These are phyloP conservation scores for Senecio squalidus DNA, from an alignment of 140 eudicot species.

Conservation along the genomic window DNA sequence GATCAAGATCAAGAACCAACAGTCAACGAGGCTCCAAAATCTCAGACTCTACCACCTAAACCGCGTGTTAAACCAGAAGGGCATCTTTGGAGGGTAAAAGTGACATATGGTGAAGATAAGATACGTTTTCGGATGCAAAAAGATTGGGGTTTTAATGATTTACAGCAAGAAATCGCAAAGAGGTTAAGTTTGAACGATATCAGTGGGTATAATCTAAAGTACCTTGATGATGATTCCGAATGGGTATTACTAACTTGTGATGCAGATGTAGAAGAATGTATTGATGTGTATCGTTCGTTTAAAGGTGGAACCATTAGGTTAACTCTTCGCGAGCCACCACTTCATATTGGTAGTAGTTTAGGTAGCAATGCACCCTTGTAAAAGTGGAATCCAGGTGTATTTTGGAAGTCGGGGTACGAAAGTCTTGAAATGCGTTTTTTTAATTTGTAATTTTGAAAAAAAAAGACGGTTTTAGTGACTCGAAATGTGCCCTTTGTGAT, in stretches of 20 bases:
- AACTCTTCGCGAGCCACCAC: constrained; percentile 37
- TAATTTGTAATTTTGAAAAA: constrained; percentile 3
- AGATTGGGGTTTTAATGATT: constrained; percentile 51
- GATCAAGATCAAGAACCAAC: constrained; percentile 28
- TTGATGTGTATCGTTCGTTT: constrained; percentile 58
- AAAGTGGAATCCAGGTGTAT: no score
- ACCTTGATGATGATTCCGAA: constrained; percentile 90
- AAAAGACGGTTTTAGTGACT: no score
- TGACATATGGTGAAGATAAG: constrained; percentile 71
- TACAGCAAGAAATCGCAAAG: constrained; percentile 52
- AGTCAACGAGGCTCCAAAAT: constrained; percentile 24
- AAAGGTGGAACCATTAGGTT: constrained; percentile 60
- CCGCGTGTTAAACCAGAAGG: constrained; percentile 29
- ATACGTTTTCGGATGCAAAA: constrained; percentile 69
- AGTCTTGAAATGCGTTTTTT: not conserved
- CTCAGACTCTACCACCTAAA: constrained; percentile 32
- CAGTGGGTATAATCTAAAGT: constrained; percentile 53
- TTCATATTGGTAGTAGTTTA: constrained; percentile 52
- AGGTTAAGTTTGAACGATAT: constrained; percentile 55
- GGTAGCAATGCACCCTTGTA: constrained; percentile 45
- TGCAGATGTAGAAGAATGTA: constrained; percentile 84
- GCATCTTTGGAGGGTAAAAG: constrained; percentile 56
- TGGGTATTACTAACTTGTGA: constrained; percentile 90
- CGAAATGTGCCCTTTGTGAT: no score
- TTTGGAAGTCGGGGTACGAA: no score